phyloP scores from a whole-genome alignment of 306 rosid genomes.

The Lablab purpureus region DNA sequence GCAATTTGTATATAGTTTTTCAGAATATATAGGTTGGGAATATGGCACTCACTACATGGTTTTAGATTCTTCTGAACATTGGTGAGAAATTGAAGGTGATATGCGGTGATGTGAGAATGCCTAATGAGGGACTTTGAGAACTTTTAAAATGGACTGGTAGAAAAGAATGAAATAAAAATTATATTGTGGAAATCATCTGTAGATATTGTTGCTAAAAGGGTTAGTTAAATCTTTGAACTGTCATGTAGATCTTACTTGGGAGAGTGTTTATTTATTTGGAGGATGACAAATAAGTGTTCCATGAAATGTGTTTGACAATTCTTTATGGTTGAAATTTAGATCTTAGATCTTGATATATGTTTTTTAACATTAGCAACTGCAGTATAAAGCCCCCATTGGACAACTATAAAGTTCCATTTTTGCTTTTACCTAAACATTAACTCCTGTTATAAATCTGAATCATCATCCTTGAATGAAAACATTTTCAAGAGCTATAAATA shows the following conservation, averaged over 20 bases:
- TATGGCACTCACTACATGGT: not conserved
- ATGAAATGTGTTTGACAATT: not conserved
- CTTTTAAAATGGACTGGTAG: not conserved
- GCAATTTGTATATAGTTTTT: conserved; percentile 1
- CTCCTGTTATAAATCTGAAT: not conserved
- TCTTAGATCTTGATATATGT: not conserved
- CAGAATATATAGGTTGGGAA: conserved; percentile 28
- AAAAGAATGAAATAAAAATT: not conserved
- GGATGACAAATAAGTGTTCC: conserved; percentile 13
- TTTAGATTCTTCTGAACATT: conserved; percentile 1
- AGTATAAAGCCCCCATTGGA: not conserved
- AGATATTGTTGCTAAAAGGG: conserved; percentile 8
- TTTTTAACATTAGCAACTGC: conserved; percentile 22
- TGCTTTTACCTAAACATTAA: not conserved
- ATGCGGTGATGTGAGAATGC: not conserved
- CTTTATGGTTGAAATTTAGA: conserved; percentile 10
- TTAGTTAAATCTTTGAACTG: not conserved
- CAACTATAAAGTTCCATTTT: conserved; percentile 18
- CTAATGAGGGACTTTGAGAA: not conserved
- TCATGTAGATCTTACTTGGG: not conserved
- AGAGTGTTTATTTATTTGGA: not conserved
- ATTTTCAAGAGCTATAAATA: not conserved
- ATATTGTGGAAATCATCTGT: not conserved
- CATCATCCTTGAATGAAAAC: not conserved
- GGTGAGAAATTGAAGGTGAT: conserved; percentile 15